Conservation (phyloP, 176 grass and related monocot genomes). For the Aegilops bicornis region DNA sequence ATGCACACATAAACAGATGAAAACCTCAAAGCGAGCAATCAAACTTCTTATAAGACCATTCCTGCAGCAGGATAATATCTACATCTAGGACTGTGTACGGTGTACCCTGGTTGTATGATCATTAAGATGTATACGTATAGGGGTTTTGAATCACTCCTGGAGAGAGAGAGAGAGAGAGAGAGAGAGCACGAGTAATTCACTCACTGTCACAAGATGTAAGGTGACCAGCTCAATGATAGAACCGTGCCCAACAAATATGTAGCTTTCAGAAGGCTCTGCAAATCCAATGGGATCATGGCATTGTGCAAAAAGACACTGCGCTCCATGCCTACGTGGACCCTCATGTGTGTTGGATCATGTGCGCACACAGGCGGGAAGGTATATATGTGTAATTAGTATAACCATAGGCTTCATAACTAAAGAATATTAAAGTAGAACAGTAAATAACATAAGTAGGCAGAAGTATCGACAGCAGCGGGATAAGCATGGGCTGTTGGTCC, state of each 20-base stretch:
- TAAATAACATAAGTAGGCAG: slow-evolving; percentile 14
- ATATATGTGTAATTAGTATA: slow-evolving; percentile 27
- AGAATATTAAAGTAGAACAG: slow-evolving; percentile 3
- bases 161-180: too few species aligned
- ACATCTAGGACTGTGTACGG: slow-evolving; percentile 3
- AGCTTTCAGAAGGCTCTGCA: slow-evolving; percentile 72
- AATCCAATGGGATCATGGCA: slow-evolving; percentile 72
- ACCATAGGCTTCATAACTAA: neutral
- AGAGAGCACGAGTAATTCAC: slow-evolving; percentile 30
- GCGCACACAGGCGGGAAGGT: slow-evolving; percentile 3
- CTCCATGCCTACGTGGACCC: slow-evolving; percentile 67
- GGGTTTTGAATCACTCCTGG: slow-evolving; percentile 62
- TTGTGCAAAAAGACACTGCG: slow-evolving; percentile 55
- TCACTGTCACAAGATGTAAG: slow-evolving; percentile 53
- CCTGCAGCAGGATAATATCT: slow-evolving; percentile 27
- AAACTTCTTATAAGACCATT: slow-evolving; percentile 26
- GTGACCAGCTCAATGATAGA: slow-evolving; percentile 62
- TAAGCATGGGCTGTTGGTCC: neutral
- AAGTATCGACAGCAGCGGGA: slow-evolving; percentile 3
- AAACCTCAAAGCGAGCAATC: slow-evolving; percentile 26
- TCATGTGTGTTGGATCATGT: slow-evolving; percentile 20
- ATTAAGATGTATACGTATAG: slow-evolving; percentile 58
- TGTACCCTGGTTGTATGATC: slow-evolving; percentile 53
- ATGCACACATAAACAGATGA: slow-evolving; percentile 28
- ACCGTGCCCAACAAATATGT: slow-evolving; percentile 60